Percentiles rank a stretch among this genome's conserved stretches.
Conservation (phyloP, 2,329 filamentous ascomycete genomes). For the Cytospora schulzeri region DNA sequence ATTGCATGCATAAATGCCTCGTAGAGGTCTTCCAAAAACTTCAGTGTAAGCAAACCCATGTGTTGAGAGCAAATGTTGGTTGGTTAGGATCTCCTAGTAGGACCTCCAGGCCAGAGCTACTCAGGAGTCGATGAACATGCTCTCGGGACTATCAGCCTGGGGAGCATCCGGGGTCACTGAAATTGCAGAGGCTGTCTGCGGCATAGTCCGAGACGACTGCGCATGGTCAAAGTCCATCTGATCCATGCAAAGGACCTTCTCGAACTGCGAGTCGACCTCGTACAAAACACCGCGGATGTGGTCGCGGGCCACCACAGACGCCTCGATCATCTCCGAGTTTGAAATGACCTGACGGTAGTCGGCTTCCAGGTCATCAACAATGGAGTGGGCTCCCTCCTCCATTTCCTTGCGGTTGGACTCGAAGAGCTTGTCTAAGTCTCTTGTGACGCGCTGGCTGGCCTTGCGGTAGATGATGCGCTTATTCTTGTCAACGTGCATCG, state of each 20-base stretch:
- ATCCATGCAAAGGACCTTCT: constrained; percentile 2
- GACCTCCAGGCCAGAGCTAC: background rate
- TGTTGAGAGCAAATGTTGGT: background rate
- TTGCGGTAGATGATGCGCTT: background rate
- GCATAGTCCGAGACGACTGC: background rate
- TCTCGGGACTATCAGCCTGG: background rate
- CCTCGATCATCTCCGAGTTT: constrained; percentile 11
- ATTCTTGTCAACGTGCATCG: background rate
- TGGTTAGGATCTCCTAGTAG: background rate
- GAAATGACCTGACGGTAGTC: constrained; percentile 9
- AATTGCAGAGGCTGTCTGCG: background rate
- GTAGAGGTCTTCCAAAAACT: background rate
- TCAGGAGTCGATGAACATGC: background rate
- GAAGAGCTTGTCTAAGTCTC: background rate
- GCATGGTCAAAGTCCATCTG: background rate
- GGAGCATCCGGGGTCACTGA: background rate
- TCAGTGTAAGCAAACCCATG: background rate
- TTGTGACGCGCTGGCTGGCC: background rate
- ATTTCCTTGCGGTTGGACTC: background rate
- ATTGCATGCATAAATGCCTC: background rate
- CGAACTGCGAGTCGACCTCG: constrained; percentile 15
- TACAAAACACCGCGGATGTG: constrained; percentile 5
- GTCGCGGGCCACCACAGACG: constrained; percentile 8
- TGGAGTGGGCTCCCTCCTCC: background rate
- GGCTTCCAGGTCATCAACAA: background rate